Percentiles rank a stretch among this genome's conserved stretches.
These are phyloP conservation scores for Cucumis hystrix DNA, from an alignment of 306 rosid species.

Conservation along the genomic window DNA sequence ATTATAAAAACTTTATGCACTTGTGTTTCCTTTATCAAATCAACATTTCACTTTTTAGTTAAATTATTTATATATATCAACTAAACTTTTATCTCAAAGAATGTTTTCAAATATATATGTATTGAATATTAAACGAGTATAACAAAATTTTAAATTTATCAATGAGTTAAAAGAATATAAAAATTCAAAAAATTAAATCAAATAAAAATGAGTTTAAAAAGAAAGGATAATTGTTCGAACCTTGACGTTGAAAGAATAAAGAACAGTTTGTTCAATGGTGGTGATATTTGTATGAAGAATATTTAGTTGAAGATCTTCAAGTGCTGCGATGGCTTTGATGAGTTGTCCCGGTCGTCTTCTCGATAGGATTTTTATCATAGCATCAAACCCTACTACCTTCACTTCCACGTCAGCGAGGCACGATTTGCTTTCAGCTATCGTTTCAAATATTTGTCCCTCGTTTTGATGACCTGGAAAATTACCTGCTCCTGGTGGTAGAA, in stretches of 20 bases:
- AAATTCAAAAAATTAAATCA: too few relatives aligned
- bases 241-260: conserved; percentile 91
- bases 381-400: conserved; percentile 76
- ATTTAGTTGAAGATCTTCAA: conserved; percentile 77
- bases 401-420: conserved; percentile 95
- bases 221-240: conserved; percentile 9
- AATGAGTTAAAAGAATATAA: too few relatives aligned
- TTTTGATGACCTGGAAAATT: conserved; percentile 20
- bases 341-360: conserved; percentile 87
- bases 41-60: too few relatives aligned
- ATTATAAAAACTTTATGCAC: too few relatives aligned
- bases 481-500: conserved; percentile 23
- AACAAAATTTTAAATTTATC: too few relatives aligned
- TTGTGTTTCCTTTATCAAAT: too few relatives aligned
- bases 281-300: conserved; percentile 94
- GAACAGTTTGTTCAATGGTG: conserved; percentile 92
- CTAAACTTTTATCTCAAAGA: too few relatives aligned
- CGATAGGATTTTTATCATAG: conserved; percentile 78
- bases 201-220: too few relatives aligned
- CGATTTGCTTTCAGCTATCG: conserved; percentile 67
- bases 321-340: conserved; percentile 82
- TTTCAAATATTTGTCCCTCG: conserved; percentile 41
- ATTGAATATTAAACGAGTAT: too few relatives aligned
- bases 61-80: too few relatives aligned
- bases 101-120: too few relatives aligned